Conservation (phyloP, 1,284 basidiomycete species). For the Ganoderma boninense region DNA sequence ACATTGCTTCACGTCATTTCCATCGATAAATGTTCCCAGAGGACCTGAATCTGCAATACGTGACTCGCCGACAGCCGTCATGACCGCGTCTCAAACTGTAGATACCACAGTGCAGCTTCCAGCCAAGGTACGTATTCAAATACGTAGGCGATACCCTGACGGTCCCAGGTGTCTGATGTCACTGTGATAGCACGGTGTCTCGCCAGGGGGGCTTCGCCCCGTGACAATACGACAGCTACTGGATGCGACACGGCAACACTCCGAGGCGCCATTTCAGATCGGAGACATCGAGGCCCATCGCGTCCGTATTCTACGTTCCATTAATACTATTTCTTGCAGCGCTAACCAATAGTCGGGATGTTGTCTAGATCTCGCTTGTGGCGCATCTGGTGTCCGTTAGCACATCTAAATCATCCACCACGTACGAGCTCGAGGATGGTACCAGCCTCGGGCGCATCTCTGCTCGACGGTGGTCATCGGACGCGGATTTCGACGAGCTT, state of each 20-base stretch:
- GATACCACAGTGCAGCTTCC: background rate
- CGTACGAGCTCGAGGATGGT: constrained; percentile 46
- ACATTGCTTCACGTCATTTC: background rate
- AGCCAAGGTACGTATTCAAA: background rate
- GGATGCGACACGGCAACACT: constrained; percentile 56
- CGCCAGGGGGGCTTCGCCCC: constrained; percentile 46
- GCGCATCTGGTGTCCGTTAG: constrained; percentile 57
- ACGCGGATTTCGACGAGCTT: constrained; percentile 4
- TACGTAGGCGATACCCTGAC: background rate
- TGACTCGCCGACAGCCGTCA: background rate
- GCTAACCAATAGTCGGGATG: background rate
- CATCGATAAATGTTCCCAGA: constrained; percentile 2
- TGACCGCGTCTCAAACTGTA: background rate
- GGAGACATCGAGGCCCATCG: constrained; percentile 55
- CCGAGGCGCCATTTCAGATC: constrained; percentile 63
- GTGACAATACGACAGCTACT: constrained; percentile 69
- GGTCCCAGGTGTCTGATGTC: background rate
- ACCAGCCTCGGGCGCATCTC: constrained; percentile 40
- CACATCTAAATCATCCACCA: constrained; percentile 43
- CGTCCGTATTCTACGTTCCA: constrained; percentile 24
- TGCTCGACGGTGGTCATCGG: constrained; percentile 28
- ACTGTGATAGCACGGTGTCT: constrained; percentile 1
- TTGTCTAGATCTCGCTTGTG: constrained; percentile 53
- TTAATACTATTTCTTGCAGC: constrained; percentile 43
- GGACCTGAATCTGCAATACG: background rate